A percentile compares a stretch with the other conserved stretches of the same genome.
phyloP scores from a whole-genome alignment of 2,329 filamentous ascomycete species.

The Venturia oleaginea region DNA sequence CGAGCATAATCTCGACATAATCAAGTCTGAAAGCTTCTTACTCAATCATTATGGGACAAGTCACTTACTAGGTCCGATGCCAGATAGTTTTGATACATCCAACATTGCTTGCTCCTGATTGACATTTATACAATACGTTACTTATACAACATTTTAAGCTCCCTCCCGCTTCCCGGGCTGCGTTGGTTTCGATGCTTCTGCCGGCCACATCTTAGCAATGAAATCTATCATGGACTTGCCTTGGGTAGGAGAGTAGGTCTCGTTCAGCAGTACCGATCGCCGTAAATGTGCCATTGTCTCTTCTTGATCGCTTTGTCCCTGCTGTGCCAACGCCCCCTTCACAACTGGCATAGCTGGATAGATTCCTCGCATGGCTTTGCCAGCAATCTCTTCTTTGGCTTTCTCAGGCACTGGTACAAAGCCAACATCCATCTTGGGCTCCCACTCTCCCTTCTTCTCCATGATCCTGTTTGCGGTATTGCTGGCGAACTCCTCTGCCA shows the following conservation, averaged over 20 bases:
- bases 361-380: slow-evolving; percentile 2
- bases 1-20: too few species aligned
- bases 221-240: slow-evolving; percentile 8
- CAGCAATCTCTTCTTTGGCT: not conserved
- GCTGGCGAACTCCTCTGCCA: slow-evolving; percentile 1
- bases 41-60: not conserved
- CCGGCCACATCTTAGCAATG: slow-evolving; percentile 9
- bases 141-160: not conserved
- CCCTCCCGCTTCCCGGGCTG: not conserved
- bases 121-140: not conserved
- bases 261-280: slow-evolving; percentile 6
- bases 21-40: too few species aligned
- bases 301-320: not conserved
- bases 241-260: slow-evolving; percentile 5
- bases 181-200: not conserved
- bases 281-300: slow-evolving; percentile 3
- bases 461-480: slow-evolving; percentile 9
- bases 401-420: not conserved
- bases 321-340: not conserved
- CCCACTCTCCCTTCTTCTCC: not conserved
- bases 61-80: not conserved
- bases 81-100: not conserved
- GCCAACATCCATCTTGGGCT: not conserved
- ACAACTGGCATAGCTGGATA: not conserved
- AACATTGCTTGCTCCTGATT: not conserved